Evolutionary conservation across 352 stramenopile genomes (phyloP).

Genomic region (Phytophthora citricola): DNA sequence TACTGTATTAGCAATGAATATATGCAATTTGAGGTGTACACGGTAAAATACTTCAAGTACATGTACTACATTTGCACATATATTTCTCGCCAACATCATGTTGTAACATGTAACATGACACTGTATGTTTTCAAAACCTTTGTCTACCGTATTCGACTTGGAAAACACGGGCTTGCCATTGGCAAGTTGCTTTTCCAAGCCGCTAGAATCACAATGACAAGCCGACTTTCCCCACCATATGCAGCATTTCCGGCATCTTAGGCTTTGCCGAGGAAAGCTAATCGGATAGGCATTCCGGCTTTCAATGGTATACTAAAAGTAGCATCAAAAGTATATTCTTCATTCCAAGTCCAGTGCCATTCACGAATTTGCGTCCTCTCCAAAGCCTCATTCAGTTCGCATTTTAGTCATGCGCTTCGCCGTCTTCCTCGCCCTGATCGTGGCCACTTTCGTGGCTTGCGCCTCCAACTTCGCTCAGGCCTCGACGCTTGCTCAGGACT

Average conservation of each 20-base stretch:
- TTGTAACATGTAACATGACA: too few species aligned
- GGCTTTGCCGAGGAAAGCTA: conserved; percentile 11
- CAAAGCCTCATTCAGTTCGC: background rate
- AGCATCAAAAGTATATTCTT: too few species aligned
- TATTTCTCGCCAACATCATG: too few species aligned
- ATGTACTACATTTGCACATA: too few species aligned
- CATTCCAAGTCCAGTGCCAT: background rate
- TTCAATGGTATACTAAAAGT: background rate
- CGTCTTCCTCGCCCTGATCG: background rate
- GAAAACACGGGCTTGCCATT: too few species aligned
- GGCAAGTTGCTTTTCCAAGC: too few species aligned
- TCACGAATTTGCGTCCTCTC: background rate
- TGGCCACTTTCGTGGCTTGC: background rate
- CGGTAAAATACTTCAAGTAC: too few species aligned
- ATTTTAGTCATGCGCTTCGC: background rate
- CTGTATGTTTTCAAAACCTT: too few species aligned
- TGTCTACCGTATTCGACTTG: too few species aligned
- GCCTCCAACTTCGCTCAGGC: background rate
- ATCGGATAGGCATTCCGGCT: conserved; percentile 10
- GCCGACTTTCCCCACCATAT: background rate
- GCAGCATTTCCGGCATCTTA: background rate
- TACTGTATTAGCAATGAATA: too few species aligned
- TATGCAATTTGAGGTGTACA: too few species aligned
- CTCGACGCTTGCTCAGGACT: background rate
- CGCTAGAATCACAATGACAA: too few species aligned